A percentile compares a stretch with the other conserved stretches of the same genome.
Conservation (phyloP, 192 early-diverging fungal genomes). For the Umbelopsis sp. region DNA sequence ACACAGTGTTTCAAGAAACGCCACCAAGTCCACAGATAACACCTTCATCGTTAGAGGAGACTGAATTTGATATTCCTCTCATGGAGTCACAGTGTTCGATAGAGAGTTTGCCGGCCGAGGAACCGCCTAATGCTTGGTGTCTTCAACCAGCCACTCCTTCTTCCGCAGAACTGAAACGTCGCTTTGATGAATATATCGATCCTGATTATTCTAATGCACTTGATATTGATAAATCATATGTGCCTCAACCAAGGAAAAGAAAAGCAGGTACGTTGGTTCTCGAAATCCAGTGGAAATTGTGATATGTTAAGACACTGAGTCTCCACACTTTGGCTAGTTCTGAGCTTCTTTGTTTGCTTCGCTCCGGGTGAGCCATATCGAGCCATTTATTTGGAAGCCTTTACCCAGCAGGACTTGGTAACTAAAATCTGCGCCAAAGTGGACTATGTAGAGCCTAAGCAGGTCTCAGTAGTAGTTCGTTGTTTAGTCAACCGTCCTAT, state of each 20-base stretch:
- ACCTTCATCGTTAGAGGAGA: background rate
- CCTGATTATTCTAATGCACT: constrained; percentile 28
- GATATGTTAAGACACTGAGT: too few species aligned
- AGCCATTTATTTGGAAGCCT: constrained; percentile 67
- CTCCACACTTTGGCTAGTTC: background rate
- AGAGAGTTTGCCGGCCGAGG: background rate
- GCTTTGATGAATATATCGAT: constrained; percentile 17
- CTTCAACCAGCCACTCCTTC: background rate
- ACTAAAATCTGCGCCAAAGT: constrained; percentile 56
- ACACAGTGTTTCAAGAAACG: background rate
- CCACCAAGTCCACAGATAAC: constrained; percentile 3
- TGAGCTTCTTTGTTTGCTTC: constrained; percentile 21
- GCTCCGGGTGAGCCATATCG: constrained; percentile 40
- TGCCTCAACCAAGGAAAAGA: constrained; percentile 51
- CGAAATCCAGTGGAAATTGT: too few species aligned
- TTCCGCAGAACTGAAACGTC: constrained; percentile 15
- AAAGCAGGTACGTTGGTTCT: constrained; percentile 37
- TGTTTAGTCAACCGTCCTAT: constrained; percentile 35
- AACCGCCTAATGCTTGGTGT: constrained; percentile 3
- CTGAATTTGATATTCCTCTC: constrained; percentile 12
- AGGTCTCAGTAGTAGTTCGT: background rate
- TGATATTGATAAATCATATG: constrained; percentile 67
- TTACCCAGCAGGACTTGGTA: constrained; percentile 54
- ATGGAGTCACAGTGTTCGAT: constrained; percentile 10
- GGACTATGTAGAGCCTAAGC: constrained; percentile 43